Evolutionary conservation across 2,329 filamentous ascomycete genomes (phyloP), one percentile per base, ranked within the genome.

Genomic region (Colletotrichum ledebouriae): DNA sequence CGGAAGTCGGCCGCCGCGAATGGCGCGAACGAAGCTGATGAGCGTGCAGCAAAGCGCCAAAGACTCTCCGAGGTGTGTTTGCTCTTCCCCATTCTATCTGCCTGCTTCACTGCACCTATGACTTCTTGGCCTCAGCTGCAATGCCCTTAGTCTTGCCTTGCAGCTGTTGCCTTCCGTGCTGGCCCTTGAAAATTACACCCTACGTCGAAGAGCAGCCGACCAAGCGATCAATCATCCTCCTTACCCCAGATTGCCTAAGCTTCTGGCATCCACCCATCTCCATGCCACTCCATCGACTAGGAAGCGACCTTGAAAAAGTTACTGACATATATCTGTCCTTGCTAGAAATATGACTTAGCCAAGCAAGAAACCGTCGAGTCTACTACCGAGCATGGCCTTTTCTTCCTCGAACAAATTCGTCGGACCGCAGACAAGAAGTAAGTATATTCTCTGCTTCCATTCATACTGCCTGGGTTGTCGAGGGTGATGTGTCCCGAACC

Each of bases 351-450:
- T 71, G 83, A 87, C 70, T 78, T 87, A 33, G 77, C 81, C 55
- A 81, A 85, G 65, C 84, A 83, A 72, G 92, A 94, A 79, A 89
- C 87, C 15, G 79, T 81, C 61, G 89, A 92, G 76, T 89, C 89
- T 15, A 94, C 92, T 3, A 90, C 89, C 13, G 86, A 89, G 63
- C 87, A 89, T 74, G 94, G 94, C 42, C 81, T 93, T 73, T 87
- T 86, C 72, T 92, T 97, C 75, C 82, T 97, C 50, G 89, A 93
- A 61, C 89, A 90, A 75, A 87, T 97, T 75, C 90, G 90, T 73
- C 86, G 88, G 71, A 93, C 92, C 22, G 88, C 89, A 71, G 94
- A 97, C 78, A 97, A 97, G 82, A 92, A 87, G 93, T 95, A 85
- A 75, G 87, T 83, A 55, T 6, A 50, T 52, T 50, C 25, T 49